phyloP scores from a whole-genome alignment of 768 basidiomycete species.

The Collybia mongolica region DNA sequence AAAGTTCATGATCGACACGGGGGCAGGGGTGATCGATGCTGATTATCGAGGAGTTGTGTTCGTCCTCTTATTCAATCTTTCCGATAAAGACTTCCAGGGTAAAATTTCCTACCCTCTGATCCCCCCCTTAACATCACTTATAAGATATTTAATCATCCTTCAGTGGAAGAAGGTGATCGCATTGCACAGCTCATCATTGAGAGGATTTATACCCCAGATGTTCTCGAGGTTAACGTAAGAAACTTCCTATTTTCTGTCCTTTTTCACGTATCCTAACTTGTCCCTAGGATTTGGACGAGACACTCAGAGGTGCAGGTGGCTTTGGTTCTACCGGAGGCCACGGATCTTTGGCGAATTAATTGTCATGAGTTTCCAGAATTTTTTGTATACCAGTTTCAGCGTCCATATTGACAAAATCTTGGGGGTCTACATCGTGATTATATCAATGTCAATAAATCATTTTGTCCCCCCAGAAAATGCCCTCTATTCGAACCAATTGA shows the following conservation, averaged over 20 bases:
- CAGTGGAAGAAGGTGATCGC: constrained; percentile 93
- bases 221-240: constrained; percentile 83
- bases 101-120: constrained; percentile 8
- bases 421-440: too few species aligned
- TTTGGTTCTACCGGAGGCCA: constrained; percentile 97
- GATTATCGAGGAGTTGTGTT: constrained; percentile 93
- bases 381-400: too few species aligned
- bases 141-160: not conserved
- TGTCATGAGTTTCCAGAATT: constrained; percentile 7
- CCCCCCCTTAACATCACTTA: constrained; percentile 1
- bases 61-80: constrained; percentile 90
- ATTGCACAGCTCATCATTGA: constrained; percentile 95
- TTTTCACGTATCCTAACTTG: not conserved
- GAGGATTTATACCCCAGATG: constrained; percentile 81
- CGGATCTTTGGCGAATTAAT: constrained; percentile 34
- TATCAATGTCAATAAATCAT: too few species aligned
- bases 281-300: constrained; percentile 77
- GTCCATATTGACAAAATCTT: too few species aligned
- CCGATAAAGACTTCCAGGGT: constrained; percentile 89
- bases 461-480: too few species aligned
- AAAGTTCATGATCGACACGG: constrained; percentile 97
- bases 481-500: too few species aligned
- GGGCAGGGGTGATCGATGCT: constrained; percentile 95
- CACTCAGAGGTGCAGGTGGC: constrained; percentile 78
- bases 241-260: not conserved